phyloP scores from a whole-genome alignment of 192 early-diverging fungal species.

The Thamnidium elegans region DNA sequence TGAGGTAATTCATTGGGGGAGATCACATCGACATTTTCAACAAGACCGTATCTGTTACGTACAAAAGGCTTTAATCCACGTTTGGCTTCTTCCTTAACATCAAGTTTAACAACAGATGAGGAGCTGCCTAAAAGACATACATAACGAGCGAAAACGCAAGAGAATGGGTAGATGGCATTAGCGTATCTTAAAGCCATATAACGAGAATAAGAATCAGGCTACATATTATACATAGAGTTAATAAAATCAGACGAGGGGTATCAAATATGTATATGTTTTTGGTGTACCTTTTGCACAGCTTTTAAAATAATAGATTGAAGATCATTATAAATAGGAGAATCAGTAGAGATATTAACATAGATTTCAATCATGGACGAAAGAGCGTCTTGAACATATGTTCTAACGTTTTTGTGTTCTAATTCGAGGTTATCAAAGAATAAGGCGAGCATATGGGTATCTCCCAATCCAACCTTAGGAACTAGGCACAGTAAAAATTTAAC shows the following conservation, averaged over 20 bases:
- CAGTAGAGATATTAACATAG: conserved; percentile 30
- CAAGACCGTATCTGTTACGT: conserved; percentile 7
- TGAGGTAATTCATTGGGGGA: conserved; percentile 27
- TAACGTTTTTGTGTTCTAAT: conserved; percentile 59
- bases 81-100: conserved; percentile 53
- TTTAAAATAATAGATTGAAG: conserved; percentile 53
- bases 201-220: conserved; percentile 47
- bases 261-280: not conserved
- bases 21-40: conserved; percentile 12
- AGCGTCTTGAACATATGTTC: conserved; percentile 79
- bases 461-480: conserved; percentile 67
- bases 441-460: conserved; percentile 59
- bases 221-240: conserved; percentile 4
- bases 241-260: no score
- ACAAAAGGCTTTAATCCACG: conserved; percentile 43
- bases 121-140: conserved; percentile 57
- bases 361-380: conserved; percentile 74
- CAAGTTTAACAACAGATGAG: conserved; percentile 44
- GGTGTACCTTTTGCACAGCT: conserved; percentile 46
- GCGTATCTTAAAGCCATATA: conserved; percentile 65
- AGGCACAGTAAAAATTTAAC: not conserved
- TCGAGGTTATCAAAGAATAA: conserved; percentile 70
- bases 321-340: conserved; percentile 16
- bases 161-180: conserved; percentile 58
- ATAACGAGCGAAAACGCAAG: conserved; percentile 54